A percentile compares a stretch with the other conserved stretches of the same genome.
These are phyloP conservation scores for Metschnikowia lochheadii DNA, from an alignment of 805 yeast genomes.

Conservation along the genomic window DNA sequence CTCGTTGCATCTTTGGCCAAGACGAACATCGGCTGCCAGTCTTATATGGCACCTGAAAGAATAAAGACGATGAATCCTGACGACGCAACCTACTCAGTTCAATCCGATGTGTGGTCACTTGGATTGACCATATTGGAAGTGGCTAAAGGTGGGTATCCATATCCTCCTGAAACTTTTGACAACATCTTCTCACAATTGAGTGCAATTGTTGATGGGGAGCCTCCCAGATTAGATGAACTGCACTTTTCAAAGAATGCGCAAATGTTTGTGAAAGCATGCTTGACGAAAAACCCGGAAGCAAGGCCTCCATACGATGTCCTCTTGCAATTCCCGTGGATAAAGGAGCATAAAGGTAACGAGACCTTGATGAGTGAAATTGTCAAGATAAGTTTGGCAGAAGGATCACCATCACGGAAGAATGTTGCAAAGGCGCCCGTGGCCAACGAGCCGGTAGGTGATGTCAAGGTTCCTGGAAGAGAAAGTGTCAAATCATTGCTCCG, in stretches of 20 bases:
- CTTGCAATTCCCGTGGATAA: conserved; percentile 81
- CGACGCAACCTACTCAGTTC: conserved; percentile 81
- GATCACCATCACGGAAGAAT: conserved; percentile 9
- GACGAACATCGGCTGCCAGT: conserved; percentile 96
- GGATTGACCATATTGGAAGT: conserved; percentile 85
- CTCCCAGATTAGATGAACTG: conserved; percentile 22
- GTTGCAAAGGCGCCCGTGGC: conserved; percentile 17
- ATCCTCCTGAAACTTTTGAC: conserved; percentile 88
- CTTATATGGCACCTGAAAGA: conserved; percentile 98
- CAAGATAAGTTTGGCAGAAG: conserved; percentile 15
- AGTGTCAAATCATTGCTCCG: conserved; percentile 38
- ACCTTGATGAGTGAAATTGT: conserved; percentile 30
- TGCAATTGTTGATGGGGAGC: conserved; percentile 67
- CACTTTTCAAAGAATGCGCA: conserved; percentile 70
- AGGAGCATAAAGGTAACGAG: conserved; percentile 39
- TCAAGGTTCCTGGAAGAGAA: conserved; percentile 20
- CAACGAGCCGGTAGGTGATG: conserved; percentile 1
- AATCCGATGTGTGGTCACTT: conserved; percentile 92
- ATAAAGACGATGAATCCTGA: conserved; percentile 72
- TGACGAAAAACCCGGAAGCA: conserved; percentile 73
- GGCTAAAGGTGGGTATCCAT: conserved; percentile 91
- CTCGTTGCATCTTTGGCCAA: conserved; percentile 91
- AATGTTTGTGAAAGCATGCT: conserved; percentile 71
- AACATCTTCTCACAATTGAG: conserved; percentile 88
- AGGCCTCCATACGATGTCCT: conserved; percentile 80